A percentile compares a stretch with the other conserved stretches of the same genome.
Conservation (phyloP, 73 alveolate species). For the Uronychia binucleata region DNA sequence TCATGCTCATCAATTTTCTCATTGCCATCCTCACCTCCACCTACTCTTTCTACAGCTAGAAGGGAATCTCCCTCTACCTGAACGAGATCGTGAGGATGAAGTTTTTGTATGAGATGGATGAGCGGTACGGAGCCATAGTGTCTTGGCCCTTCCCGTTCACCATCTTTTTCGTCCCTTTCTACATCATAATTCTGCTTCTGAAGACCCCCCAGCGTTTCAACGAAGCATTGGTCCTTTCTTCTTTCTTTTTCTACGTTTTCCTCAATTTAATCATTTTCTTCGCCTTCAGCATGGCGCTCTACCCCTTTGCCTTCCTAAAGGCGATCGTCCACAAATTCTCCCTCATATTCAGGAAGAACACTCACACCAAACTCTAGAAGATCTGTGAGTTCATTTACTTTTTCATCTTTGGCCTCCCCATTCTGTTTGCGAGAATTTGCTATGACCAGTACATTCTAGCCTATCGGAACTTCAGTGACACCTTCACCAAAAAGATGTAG, state of each 20-base stretch:
- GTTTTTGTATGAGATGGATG: background rate
- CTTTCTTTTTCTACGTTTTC: background rate
- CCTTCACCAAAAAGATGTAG: background rate
- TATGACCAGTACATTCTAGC: background rate
- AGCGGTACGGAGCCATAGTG: background rate
- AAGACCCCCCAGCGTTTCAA: background rate
- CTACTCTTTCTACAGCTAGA: background rate
- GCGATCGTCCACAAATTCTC: background rate
- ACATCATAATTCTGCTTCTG: background rate
- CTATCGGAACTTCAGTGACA: background rate
- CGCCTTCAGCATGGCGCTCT: background rate
- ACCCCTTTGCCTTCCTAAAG: background rate
- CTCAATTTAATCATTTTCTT: background rate
- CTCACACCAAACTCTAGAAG: background rate
- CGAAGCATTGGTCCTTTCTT: background rate
- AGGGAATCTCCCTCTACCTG: background rate
- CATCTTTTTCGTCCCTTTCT: background rate
- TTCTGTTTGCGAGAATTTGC: background rate
- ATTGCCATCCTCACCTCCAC: background rate
- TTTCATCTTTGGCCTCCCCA: background rate
- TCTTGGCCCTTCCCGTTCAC: background rate
- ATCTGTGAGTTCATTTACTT: background rate
- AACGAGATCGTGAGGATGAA: background rate
- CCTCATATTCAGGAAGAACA: background rate
- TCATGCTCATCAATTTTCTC: background rate